Conservation (phyloP, 2,329 filamentous ascomycete genomes). For the Calycina marina region DNA sequence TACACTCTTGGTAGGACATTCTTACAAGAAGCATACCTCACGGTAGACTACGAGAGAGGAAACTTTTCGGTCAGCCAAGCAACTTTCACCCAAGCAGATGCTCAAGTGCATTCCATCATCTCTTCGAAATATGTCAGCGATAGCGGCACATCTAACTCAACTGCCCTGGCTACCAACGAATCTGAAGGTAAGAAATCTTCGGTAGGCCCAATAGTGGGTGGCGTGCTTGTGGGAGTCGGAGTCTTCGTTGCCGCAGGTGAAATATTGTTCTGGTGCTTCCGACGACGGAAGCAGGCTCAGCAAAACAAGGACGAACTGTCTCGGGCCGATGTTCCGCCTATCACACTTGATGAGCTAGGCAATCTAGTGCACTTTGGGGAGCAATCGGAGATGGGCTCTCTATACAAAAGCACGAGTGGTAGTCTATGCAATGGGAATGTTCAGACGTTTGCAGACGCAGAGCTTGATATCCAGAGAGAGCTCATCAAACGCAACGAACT, state of each 20-base stretch:
- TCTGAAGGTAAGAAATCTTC: background rate
- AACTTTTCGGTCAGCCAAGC: constrained; percentile 19
- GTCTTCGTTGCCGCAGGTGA: background rate
- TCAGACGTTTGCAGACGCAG: too few relatives aligned
- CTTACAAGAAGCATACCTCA: constrained; percentile 25
- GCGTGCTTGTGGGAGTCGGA: background rate
- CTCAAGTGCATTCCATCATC: constrained; percentile 6
- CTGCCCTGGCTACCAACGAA: background rate
- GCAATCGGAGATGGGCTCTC: background rate
- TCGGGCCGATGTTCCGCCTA: background rate
- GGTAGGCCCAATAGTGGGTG: background rate
- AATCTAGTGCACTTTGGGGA: background rate
- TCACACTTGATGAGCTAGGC: background rate
- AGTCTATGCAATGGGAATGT: too few relatives aligned
- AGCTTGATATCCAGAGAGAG: too few relatives aligned
- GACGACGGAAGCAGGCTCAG: background rate
- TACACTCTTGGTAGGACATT: constrained; percentile 26
- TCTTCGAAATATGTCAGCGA: constrained; percentile 3
- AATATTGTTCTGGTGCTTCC: background rate
- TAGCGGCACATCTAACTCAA: background rate
- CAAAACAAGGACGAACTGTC: background rate
- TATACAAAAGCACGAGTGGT: too few relatives aligned
- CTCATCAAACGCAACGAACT: background rate
- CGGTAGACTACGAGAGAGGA: constrained; percentile 17
- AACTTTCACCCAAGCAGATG: constrained; percentile 7